Evolutionary conservation across 371 early-diverging fungal species (phyloP).

Genomic region (Blyttiomyces sp.): DNA sequence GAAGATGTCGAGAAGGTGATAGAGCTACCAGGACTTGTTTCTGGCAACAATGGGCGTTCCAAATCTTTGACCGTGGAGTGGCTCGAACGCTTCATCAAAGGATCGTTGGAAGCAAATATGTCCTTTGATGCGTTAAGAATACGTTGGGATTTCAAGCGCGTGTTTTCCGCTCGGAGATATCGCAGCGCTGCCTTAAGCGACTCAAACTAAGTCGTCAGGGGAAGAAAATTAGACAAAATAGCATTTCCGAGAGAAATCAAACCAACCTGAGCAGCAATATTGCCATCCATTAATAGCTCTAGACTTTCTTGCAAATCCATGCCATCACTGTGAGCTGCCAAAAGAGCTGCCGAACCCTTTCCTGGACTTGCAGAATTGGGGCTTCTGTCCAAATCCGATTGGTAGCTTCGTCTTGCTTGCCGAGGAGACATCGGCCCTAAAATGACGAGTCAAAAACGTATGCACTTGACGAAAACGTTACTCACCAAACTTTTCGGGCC

Average conservation of each 20-base stretch:
- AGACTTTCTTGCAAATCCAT: slow-evolving; percentile 16
- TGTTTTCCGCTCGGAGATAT: slow-evolving; percentile 77
- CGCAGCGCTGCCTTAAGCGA: slow-evolving; percentile 69
- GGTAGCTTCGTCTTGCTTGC: slow-evolving; percentile 9
- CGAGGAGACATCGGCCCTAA: background rate
- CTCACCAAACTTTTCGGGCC: slow-evolving; percentile 33
- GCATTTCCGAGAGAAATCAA: background rate
- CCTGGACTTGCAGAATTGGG: background rate
- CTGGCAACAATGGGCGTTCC: background rate
- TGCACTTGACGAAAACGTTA: slow-evolving; percentile 5
- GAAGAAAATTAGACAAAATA: background rate
- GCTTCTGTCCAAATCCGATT: background rate
- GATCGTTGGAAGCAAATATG: slow-evolving; percentile 29
- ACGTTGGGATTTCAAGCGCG: slow-evolving; percentile 60
- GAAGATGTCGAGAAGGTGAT: too few relatives aligned
- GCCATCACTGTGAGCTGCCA: background rate
- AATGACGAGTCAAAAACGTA: background rate
- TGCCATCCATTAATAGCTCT: slow-evolving; percentile 29
- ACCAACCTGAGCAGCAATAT: slow-evolving; percentile 26
- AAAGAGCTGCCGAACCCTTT: background rate
- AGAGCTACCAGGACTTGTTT: slow-evolving; percentile 3
- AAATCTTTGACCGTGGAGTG: slow-evolving; percentile 4
- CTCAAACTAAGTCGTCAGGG: slow-evolving; percentile 46
- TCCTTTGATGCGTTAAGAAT: slow-evolving; percentile 10
- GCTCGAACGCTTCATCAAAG: slow-evolving; percentile 35